Base-by-base conservation (phyloP, 1,284 basidiomycete genomes). In the Singerocomus inundabilis region DNA sequence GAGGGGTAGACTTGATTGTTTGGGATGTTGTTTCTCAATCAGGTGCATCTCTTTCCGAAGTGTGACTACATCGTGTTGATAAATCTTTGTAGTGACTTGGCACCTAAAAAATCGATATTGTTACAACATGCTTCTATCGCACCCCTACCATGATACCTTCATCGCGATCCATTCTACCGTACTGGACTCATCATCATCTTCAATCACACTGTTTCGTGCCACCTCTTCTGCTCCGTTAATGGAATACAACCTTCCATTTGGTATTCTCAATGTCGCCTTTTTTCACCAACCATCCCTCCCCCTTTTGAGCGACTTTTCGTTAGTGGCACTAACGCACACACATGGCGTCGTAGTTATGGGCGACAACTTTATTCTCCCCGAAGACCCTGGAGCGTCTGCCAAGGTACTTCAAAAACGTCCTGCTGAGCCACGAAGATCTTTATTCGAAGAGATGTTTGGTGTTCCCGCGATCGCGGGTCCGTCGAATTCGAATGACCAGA, bases 381-480 rank as follows among this genome's bases (percentile, higher is more conserved):
- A 73, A 44, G 74, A 75, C 15, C 72, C 76, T 32, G 75, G 73
- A 13, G 59, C 70, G 1, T 64, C 67, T 13, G 70, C 78, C 6
- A 76, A 68, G 49, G 72, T 69, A n/a, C 73, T 88, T 39, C 59
- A 63, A 18, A 60, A 65, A 10, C 58, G 64, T 11, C 58, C 68
- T 28, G 49, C 60, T 4, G 58, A 53, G 10, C 63, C 69, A 40
- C 80, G 71, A 52, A 75, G 77, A 54, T 86, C 88, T 13, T 69
- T 94, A 6, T 91, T 93, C 69, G 85, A 91, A 60, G 91, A 93
- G 60, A 86, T 93, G 53, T 93, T 93, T 60, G 91, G 91, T 41
- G 73, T 77, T 49, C 79, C 85, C 34, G 81, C 81, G 11, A 77
- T 89, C 53, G 56, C 70, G 13, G 70, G 72, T 42, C 50, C 64